These are phyloP conservation scores for Talaromyces borbonicus DNA, from an alignment of 495 filamentous ascomycete species.

Conservation along the genomic window DNA sequence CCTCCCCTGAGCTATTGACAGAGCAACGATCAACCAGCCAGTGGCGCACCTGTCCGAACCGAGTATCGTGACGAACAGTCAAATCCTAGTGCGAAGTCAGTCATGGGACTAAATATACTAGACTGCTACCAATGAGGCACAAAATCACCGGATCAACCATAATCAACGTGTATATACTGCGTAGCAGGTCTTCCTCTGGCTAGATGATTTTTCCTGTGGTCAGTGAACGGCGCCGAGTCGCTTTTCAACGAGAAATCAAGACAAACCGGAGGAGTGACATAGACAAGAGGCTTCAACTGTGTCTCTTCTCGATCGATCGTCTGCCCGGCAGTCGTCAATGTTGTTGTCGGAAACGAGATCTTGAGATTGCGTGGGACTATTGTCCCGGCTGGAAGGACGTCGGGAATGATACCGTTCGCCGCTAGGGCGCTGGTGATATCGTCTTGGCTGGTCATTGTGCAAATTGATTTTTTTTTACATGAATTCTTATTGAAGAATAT, in stretches of 20 bases:
- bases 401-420: constrained; percentile 6
- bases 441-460: not conserved
- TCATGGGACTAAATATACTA: no score
- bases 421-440: constrained; percentile 7
- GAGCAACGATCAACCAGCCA: constrained; percentile 3
- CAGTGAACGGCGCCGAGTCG: not conserved
- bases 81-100: not conserved
- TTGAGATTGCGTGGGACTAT: constrained; percentile 3
- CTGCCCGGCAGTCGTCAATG: not conserved
- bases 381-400: constrained; percentile 5
- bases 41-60: constrained; percentile 8
- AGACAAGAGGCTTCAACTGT: constrained; percentile 5
- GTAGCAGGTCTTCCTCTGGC: not conserved
- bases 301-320: constrained; percentile 5
- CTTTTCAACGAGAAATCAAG: not conserved
- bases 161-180: not conserved
- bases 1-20: not conserved
- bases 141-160: constrained; percentile 9
- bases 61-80: constrained; percentile 7
- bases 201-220: not conserved
- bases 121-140: not conserved
- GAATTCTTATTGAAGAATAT: not conserved
- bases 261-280: constrained; percentile 7
- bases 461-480: not conserved
- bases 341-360: not conserved